Evolutionary conservation across 2,329 filamentous ascomycete genomes (phyloP).

Genomic region (Penicillium frequentans): DNA sequence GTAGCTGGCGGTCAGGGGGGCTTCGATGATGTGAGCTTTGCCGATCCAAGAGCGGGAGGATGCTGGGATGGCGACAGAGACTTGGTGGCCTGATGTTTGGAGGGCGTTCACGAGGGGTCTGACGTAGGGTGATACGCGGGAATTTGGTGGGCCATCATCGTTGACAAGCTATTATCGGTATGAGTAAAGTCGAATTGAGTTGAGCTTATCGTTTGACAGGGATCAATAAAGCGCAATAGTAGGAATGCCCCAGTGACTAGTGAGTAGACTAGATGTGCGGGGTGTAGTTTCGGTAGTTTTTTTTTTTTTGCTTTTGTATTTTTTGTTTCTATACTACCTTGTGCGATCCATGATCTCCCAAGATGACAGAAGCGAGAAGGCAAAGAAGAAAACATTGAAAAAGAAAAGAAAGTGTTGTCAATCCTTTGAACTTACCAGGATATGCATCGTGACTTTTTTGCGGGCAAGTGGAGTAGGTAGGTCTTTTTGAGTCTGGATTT

Average conservation of each 20-base stretch:
- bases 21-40: constrained; percentile 90
- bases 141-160: constrained; percentile 74
- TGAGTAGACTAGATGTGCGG: not conserved
- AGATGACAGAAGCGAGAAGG: not conserved
- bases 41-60: constrained; percentile 93
- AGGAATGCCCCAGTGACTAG: not conserved
- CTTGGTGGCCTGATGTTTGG: constrained; percentile 69
- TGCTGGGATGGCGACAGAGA: constrained; percentile 85
- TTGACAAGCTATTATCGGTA: constrained; percentile 49
- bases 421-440: constrained; percentile 41
- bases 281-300: not conserved
- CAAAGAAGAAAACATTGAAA: constrained; percentile 1
- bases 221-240: not conserved
- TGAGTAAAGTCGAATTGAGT: not conserved
- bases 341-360: not conserved
- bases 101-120: constrained; percentile 69
- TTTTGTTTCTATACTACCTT: not conserved
- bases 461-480: not conserved
- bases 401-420: constrained; percentile 3
- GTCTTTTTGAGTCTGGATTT: not conserved
- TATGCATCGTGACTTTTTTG: constrained; percentile 40
- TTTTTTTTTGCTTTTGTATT: not conserved
- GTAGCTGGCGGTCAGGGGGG: constrained; percentile 75
- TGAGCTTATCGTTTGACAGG: not conserved
- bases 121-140: constrained; percentile 71